These are phyloP conservation scores for Protomyces gravidus DNA, from an alignment of 1,139 yeast species.

Conservation along the genomic window DNA sequence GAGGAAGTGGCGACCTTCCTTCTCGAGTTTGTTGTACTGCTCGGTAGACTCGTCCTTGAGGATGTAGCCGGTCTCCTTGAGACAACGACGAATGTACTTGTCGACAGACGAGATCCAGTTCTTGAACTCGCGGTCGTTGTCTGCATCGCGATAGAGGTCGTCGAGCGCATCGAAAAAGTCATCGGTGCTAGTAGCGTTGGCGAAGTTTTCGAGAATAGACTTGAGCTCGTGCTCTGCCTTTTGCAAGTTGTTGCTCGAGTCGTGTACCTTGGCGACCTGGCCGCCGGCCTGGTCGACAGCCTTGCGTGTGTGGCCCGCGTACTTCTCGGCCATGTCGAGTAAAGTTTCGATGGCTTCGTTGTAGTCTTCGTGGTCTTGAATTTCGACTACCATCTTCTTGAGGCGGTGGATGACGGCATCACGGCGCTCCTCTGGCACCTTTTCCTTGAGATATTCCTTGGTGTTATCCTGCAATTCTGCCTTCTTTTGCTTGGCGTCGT, in stretches of 20 bases:
- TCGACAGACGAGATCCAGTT: conserved; percentile 32
- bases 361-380: conserved; percentile 34
- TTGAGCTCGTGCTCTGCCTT: conserved; percentile 31
- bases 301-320: conserved; percentile 18
- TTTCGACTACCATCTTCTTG: conserved; percentile 34
- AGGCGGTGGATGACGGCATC: conserved; percentile 31
- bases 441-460: conserved; percentile 30
- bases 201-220: conserved; percentile 33
- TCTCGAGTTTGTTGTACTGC: conserved; percentile 30
- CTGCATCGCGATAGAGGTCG: conserved; percentile 32
- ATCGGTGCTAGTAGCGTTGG: conserved; percentile 33
- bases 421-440: conserved; percentile 34
- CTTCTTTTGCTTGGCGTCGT: conserved; percentile 23
- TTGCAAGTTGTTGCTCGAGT: conserved; percentile 31
- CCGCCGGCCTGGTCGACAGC: conserved; percentile 14
- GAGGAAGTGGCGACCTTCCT: conserved; percentile 31
- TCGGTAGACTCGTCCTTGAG: conserved; percentile 30
- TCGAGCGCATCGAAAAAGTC: conserved; percentile 30
- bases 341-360: conserved; percentile 33
- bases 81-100: conserved; percentile 31
- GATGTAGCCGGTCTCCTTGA: conserved; percentile 34
- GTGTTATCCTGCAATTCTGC: conserved; percentile 20
- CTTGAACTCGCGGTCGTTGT: conserved; percentile 32
- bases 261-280: conserved; percentile 28
- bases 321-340: conserved; percentile 32